Base-by-base conservation (phyloP, 202 grass and related monocot genomes). In the Saccharum hybrid region DNA sequence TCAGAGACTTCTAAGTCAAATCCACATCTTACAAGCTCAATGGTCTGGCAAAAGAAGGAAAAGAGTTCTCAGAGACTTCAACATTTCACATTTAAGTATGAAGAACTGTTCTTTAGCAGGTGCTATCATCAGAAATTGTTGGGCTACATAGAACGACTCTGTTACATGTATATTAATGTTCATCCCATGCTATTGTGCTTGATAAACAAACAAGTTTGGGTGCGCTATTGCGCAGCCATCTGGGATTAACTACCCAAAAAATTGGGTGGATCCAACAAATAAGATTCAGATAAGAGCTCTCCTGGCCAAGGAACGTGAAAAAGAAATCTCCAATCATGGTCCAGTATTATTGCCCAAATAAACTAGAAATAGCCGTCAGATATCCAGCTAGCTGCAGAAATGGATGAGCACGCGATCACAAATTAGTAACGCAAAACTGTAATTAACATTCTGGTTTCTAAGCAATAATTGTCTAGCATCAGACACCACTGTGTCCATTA, bases 351-450 rank as follows among this genome's bases (percentile, higher is more conserved):
- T 83, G 72, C 18, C 73, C 89, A 70, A 97, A 91, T 63, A 90
- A 82, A 71, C 86, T 83, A 71, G 52, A 79, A 70, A 92, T 76
- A 75, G 84, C 82, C 37, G 18, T 86, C 71, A 87, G 76, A 63
- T 97, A 97, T 82, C 90, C 90, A 92, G 86, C 88, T 52, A 97
- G 66, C 94, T 97, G 92, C 84, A 94, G 75, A 60, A 78, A 79
- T 34, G 30, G 21, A 77, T 33, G 72, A 88, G 66, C 43, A 87
- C 26, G 40, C 30, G 2, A 34, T 69, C 57, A 80, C 66, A 43
- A 61, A 31, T 80, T 74, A 86, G 61, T 63, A 75, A 36, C 28
- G 7, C 12, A 78, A 5, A 79, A 63, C 13, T 61, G 72, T 89
- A 36, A 52, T 54, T 64, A 42, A 76, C 12, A 42, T 72, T 75